A percentile compares a stretch with the other conserved stretches of the same genome.
These are phyloP conservation scores for Prunus kanzakura DNA, from an alignment of 306 rosid species.

Conservation along the genomic window DNA sequence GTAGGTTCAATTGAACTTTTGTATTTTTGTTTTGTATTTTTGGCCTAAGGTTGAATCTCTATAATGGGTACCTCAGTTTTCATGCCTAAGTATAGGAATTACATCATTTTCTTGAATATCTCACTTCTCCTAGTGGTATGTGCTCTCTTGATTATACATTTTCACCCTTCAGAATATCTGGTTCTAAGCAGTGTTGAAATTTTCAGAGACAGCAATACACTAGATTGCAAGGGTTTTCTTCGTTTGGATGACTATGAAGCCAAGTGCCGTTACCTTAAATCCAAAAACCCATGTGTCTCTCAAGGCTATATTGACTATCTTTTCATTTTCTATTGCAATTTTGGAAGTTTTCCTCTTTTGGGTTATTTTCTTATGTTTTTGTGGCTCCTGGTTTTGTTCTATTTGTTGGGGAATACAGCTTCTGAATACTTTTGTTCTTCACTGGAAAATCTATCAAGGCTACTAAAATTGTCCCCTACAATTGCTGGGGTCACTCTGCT, in stretches of 20 bases:
- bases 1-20: not conserved
- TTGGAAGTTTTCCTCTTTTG: constrained; percentile 41
- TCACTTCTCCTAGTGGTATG: constrained; percentile 36
- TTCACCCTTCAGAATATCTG: constrained; percentile 30
- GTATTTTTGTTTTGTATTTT: not conserved
- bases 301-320: constrained; percentile 77
- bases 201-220: constrained; percentile 1
- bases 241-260: constrained; percentile 30
- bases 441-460: constrained; percentile 55
- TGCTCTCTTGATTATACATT: constrained; percentile 25
- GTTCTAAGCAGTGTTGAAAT: constrained; percentile 10
- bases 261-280: constrained; percentile 54
- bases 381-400: constrained; percentile 77
- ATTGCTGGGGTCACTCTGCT: constrained; percentile 92
- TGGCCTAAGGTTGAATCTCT: not conserved
- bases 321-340: constrained; percentile 58
- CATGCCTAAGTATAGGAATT: constrained; percentile 12
- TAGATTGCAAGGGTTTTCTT: constrained; percentile 36
- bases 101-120: constrained; percentile 42
- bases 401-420: constrained; percentile 76
- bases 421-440: constrained; percentile 73
- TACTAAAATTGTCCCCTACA: constrained; percentile 68
- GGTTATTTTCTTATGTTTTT: constrained; percentile 44
- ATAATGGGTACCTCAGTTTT: constrained; percentile 17
- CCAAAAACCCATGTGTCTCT: constrained; percentile 43